phyloP scores from a whole-genome alignment of 129 eudicot genomes.

The Helianthus annuus region HanXRQr2.0-SUNRISE NC_035447.2:80205257-80205756 shows the following conservation, averaged over 20 bases:
- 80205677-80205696: too few relatives aligned
- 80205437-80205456: constrained; percentile 31
- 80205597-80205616: too few relatives aligned
- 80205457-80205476: constrained; percentile 10
- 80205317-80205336: constrained; percentile 34
- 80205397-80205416: neutral
- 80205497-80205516: constrained; percentile 4
- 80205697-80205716: too few relatives aligned
- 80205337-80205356: constrained; percentile 28
- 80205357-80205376: constrained; percentile 34
- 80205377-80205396: constrained; percentile 35
- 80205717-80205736: too few relatives aligned
- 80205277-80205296: constrained; percentile 82
- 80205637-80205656: too few relatives aligned
- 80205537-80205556: too few relatives aligned
- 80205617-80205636: too few relatives aligned
- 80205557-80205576: too few relatives aligned
- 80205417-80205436: neutral
- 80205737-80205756: too few relatives aligned
- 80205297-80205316: constrained; percentile 58
- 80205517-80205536: neutral
- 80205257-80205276: constrained; percentile 68
- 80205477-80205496: constrained; percentile 25
- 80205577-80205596: too few relatives aligned
- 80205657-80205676: too few relatives aligned